phyloP scores from a whole-genome alignment of 768 basidiomycete genomes.

The Kwoniella dendrophila region DNA sequence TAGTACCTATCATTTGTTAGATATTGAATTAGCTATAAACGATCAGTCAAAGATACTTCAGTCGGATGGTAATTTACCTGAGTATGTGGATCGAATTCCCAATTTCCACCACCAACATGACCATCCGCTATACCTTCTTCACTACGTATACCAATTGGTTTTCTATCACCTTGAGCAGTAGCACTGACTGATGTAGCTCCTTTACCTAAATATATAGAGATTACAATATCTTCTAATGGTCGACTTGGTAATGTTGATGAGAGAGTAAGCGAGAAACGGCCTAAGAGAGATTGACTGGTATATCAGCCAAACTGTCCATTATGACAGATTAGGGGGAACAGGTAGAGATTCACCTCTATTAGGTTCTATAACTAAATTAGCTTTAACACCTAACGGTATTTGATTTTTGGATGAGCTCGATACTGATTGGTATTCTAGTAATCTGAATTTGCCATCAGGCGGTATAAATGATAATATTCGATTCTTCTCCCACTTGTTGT shows the following conservation, averaged over 20 bases:
- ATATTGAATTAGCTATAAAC: not conserved
- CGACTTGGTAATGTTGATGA: conserved; percentile 55
- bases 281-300: conserved; percentile 15
- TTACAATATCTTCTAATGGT: conserved; percentile 69
- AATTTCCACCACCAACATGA: conserved; percentile 63
- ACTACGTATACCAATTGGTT: conserved; percentile 21
- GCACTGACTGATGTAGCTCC: conserved; percentile 74
- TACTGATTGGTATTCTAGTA: conserved; percentile 78
- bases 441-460: conserved; percentile 83
- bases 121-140: conserved; percentile 38
- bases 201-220: conserved; percentile 75
- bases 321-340: conserved; percentile 1
- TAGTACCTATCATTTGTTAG: conserved; percentile 61
- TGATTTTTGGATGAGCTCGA: conserved; percentile 9
- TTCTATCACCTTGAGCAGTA: conserved; percentile 59
- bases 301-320: not conserved
- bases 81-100: conserved; percentile 75
- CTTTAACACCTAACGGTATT: conserved; percentile 41
- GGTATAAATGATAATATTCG: conserved; percentile 85
- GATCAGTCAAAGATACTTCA: not conserved
- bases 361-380: conserved; percentile 56
- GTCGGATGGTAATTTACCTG: conserved; percentile 59
- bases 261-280: conserved; percentile 53
- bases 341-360: conserved; percentile 57
- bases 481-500: conserved; percentile 77